Conservation (phyloP, 768 basidiomycete species). For the Tylopilus subfusipes region DNA sequence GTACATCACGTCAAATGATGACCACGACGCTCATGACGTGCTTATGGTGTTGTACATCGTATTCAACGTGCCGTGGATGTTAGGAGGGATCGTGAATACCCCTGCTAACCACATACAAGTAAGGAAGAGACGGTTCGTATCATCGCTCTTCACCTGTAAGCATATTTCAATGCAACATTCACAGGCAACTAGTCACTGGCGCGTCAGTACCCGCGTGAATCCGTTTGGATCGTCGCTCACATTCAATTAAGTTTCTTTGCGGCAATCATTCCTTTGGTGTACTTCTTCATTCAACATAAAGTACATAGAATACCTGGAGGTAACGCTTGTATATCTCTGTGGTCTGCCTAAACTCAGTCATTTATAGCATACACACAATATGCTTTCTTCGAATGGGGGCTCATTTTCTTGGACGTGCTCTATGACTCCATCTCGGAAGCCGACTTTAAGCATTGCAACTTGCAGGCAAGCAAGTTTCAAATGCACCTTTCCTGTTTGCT, state of each 20-base stretch:
- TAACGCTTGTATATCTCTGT: constrained; percentile 28
- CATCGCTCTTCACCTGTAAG: not conserved
- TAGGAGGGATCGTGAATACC: constrained; percentile 59
- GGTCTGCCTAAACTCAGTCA: not conserved
- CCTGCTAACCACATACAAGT: constrained; percentile 37
- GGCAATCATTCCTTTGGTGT: constrained; percentile 68
- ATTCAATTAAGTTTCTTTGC: constrained; percentile 57
- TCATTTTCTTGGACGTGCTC: constrained; percentile 68
- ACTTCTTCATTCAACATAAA: constrained; percentile 86
- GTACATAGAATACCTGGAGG: constrained; percentile 76
- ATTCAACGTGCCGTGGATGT: constrained; percentile 87
- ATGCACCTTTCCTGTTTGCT: not conserved
- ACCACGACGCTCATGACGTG: constrained; percentile 81
- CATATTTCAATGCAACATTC: not conserved
- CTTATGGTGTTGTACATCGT: constrained; percentile 87
- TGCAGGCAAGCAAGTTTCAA: constrained; percentile 43
- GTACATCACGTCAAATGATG: constrained; percentile 80
- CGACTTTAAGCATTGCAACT: constrained; percentile 52
- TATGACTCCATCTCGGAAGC: constrained; percentile 66
- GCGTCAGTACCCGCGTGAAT: constrained; percentile 32
- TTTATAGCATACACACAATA: constrained; percentile 77
- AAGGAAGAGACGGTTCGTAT: constrained; percentile 50
- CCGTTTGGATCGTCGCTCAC: not conserved
- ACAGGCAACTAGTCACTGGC: constrained; percentile 51
- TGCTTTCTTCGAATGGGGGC: constrained; percentile 83